Percentiles rank a stretch among this genome's conserved stretches.
Conservation (phyloP, 78 protist genomes). For the Dictyostelium purpureum region DNA sequence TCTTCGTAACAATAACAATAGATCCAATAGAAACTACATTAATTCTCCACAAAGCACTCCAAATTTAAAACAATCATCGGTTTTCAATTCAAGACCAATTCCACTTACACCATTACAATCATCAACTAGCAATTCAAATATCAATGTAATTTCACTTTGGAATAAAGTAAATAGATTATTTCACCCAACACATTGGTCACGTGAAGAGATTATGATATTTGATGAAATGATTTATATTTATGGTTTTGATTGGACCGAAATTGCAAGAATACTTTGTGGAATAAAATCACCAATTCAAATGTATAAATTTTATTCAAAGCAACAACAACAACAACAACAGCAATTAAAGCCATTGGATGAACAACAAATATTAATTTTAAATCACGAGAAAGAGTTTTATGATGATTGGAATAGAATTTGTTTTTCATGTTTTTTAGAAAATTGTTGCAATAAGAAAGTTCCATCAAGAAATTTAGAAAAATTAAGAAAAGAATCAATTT, state of each 20-base stretch:
- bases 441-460: neutral
- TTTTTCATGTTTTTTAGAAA: conserved; percentile 20
- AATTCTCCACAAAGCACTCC: neutral
- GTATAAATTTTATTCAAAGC: conserved; percentile 12
- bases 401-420: conserved; percentile 54
- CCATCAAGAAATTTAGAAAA: conserved; percentile 19
- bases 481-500: neutral
- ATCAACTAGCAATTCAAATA: neutral
- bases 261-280: conserved; percentile 43
- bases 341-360: neutral
- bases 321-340: neutral
- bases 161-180: conserved; percentile 19
- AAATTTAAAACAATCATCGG: neutral
- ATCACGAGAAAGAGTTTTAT: conserved; percentile 20
- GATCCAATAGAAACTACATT: neutral
- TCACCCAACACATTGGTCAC: conserved; percentile 20
- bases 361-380: conserved; percentile 7
- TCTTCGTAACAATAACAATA: neutral
- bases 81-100: neutral
- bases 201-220: conserved; percentile 5
- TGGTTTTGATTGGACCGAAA: conserved; percentile 56
- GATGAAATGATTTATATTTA: conserved; percentile 27
- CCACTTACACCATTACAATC: neutral
- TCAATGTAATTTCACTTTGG: neutral
- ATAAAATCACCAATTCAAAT: conserved; percentile 65